Conservation (phyloP, 192 early-diverging fungal species). For the Chytriomyces sp. region DNA sequence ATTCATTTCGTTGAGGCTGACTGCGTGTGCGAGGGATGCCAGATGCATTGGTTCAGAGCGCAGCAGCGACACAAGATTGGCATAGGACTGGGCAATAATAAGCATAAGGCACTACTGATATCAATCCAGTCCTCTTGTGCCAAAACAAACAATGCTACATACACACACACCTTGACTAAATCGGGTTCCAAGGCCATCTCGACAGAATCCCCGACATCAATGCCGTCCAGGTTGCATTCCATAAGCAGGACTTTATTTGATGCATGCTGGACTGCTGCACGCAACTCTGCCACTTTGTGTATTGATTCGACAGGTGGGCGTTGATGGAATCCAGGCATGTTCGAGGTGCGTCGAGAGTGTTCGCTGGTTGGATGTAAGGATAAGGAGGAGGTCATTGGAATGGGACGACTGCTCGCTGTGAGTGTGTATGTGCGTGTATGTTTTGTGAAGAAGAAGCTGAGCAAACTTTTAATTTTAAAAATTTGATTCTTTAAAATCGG, state of each 20-base stretch:
- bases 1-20: constrained; percentile 89
- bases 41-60: constrained; percentile 92
- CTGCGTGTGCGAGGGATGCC: constrained; percentile 82
- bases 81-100: constrained; percentile 75
- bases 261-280: neutral
- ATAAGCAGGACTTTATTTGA: neutral
- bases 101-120: neutral
- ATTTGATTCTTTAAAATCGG: too few species aligned
- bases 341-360: neutral
- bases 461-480: too few species aligned
- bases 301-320: neutral
- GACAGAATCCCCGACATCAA: neutral
- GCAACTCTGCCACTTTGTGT: neutral
- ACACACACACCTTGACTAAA: neutral
- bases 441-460: too few species aligned
- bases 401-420: too few species aligned
- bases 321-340: neutral
- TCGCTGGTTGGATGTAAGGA: too few species aligned
- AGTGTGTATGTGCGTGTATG: too few species aligned
- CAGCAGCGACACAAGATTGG: constrained; percentile 90
- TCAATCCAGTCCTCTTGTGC: neutral
- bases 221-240: neutral
- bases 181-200: neutral
- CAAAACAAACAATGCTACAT: neutral
- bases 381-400: too few species aligned